phyloP scores from a whole-genome alignment of 441 rosid genomes.

The Erodium trifolium region DNA sequence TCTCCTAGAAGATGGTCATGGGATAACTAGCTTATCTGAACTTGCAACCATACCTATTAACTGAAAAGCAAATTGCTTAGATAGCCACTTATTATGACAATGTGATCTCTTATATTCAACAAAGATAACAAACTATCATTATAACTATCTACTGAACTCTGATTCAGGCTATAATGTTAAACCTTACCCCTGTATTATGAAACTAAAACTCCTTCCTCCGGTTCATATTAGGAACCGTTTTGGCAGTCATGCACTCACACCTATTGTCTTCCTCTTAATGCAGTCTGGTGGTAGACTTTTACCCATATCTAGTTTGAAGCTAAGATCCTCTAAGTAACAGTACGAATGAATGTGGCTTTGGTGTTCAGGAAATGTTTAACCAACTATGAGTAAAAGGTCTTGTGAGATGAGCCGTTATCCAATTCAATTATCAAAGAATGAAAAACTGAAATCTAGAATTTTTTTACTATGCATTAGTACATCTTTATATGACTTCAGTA shows the following conservation, averaged over 20 bases:
- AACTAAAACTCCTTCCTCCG: not conserved
- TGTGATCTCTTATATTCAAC: not conserved
- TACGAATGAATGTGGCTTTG: not conserved
- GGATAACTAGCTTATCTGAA: not conserved
- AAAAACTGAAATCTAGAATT: not conserved
- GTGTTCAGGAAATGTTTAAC: not conserved
- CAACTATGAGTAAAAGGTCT: not conserved
- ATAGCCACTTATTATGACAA: slow-evolving; percentile 3
- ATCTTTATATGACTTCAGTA: not conserved
- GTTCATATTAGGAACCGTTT: not conserved
- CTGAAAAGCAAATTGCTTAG: not conserved
- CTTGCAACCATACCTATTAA: not conserved
- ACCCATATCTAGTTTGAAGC: not conserved
- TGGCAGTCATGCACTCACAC: not conserved
- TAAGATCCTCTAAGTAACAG: not conserved
- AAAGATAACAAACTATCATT: not conserved
- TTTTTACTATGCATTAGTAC: not conserved
- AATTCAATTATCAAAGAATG: not conserved
- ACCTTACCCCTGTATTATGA: not conserved
- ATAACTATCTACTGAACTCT: not conserved
- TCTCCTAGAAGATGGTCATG: not conserved
- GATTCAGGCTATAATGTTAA: not conserved
- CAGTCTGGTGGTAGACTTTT: not conserved
- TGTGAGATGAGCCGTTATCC: too few species aligned
- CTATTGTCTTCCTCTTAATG: too few species aligned